Evolutionary conservation across 1,284 basidiomycete species (phyloP).

Genomic region (Tilletia horrida): DNA sequence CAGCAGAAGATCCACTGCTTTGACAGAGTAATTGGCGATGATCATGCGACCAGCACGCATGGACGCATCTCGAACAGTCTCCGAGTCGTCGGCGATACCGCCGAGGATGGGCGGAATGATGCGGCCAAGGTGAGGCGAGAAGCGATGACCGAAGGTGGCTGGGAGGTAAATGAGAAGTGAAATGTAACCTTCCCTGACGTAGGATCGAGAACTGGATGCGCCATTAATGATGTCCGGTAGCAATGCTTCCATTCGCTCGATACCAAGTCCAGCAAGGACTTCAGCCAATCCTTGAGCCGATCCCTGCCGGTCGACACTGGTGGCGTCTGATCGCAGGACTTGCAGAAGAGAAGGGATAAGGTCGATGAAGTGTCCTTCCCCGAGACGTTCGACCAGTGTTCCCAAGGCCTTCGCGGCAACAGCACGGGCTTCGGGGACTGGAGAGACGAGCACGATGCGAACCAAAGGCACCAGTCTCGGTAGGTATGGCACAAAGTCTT

Average conservation of each 20-base stretch:
- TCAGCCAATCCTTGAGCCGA: slow-evolving; percentile 97
- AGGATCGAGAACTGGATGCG: slow-evolving; percentile 80
- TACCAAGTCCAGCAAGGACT: slow-evolving; percentile 89
- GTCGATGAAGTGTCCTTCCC: slow-evolving; percentile 92
- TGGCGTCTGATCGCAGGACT: slow-evolving; percentile 87
- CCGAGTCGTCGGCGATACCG: slow-evolving; percentile 88
- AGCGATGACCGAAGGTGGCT: slow-evolving; percentile 90
- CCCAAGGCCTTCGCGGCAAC: slow-evolving; percentile 97
- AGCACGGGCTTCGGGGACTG: slow-evolving; percentile 92
- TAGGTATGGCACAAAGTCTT: slow-evolving; percentile 96
- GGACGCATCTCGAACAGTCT: slow-evolving; percentile 84
- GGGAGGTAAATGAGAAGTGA: slow-evolving; percentile 93
- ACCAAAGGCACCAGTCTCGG: slow-evolving; percentile 83
- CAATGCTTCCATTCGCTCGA: slow-evolving; percentile 91
- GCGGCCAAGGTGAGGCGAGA: slow-evolving; percentile 90
- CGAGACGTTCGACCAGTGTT: slow-evolving; percentile 89
- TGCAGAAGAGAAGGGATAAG: slow-evolving; percentile 84
- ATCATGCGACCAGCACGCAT: slow-evolving; percentile 99
- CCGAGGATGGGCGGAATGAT: slow-evolving; percentile 90
- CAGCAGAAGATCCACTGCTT: slow-evolving; percentile 87
- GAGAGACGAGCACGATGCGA: slow-evolving; percentile 79
- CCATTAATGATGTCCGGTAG: slow-evolving; percentile 91
- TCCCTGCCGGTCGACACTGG: slow-evolving; percentile 93
- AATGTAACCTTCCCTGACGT: slow-evolving; percentile 97
- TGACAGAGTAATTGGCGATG: slow-evolving; percentile 86